A percentile compares a stretch with the other conserved stretches of the same genome.
phyloP scores from a whole-genome alignment of 1,284 basidiomycete genomes.

The Tilletia walkeri region DNA sequence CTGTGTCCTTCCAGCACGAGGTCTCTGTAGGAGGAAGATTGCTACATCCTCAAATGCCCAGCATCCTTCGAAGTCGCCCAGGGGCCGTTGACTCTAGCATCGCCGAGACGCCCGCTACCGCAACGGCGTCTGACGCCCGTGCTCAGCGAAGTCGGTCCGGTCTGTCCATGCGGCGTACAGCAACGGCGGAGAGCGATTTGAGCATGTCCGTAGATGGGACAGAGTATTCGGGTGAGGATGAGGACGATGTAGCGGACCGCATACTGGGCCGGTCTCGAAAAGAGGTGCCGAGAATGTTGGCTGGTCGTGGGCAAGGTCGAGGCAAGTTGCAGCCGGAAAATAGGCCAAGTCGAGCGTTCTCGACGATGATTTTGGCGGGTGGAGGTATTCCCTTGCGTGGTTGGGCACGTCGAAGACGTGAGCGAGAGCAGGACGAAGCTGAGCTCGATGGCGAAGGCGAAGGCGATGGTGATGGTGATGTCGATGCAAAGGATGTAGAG shows the following conservation, averaged over 20 bases:
- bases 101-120: too few relatives aligned
- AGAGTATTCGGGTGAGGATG: neutral
- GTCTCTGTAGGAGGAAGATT: slow-evolving; percentile 13
- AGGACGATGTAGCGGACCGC: neutral
- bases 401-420: neutral
- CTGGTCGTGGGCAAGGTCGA: neutral
- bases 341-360: neutral
- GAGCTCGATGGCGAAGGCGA: neutral
- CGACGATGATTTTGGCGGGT: neutral
- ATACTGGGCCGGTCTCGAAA: neutral
- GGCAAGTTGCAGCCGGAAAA: neutral
- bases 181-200: neutral
- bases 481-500: neutral
- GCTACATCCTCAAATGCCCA: neutral
- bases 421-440: too few relatives aligned
- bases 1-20: slow-evolving; percentile 3
- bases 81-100: neutral
- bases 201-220: neutral
- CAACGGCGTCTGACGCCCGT: too few relatives aligned
- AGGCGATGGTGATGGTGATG: neutral
- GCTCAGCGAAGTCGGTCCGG: neutral
- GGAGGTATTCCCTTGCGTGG: neutral
- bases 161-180: neutral
- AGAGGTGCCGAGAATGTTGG: neutral
- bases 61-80: neutral